Base-by-base conservation (phyloP, 345 rosid species). In the Theobroma cacao region DNA sequence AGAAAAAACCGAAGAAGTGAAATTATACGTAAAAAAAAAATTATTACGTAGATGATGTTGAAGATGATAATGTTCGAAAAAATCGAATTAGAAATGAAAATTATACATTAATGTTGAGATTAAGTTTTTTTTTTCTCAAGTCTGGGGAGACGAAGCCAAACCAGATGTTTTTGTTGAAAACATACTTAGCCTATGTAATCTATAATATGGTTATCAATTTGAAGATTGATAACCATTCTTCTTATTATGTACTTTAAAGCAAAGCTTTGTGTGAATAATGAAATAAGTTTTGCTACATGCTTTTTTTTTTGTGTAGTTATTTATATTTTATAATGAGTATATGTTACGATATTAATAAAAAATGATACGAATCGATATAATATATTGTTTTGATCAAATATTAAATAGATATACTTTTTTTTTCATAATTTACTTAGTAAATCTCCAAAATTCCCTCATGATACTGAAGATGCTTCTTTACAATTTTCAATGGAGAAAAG, bases 101-200 rank as follows among this genome's bases (percentile, higher is more conserved):
- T 20, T 72, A 33, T 72, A 52, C 61, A 52, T 33, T 5, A 33
- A 48, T 11, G 7, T 52, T 1, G 7, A 33, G 62, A n/a, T 9
- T 17, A 3, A 43, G 14, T 30, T 50, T 43, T 38, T 33, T 26
- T 67, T 38, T 45, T 45, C 2, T 15, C 1, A 59, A 75, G 7
- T 80, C 81, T 76, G 77, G 89, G 58, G 89, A 84, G 84, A 71
- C 89, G 80, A 86, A 86, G 87, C 80, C 81, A 67, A 86, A 34
- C 87, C 81, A 58, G 85, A 31, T 70, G 59, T 15, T 62, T 60
- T 75, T 24, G 55, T 61, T 30, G 24, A 47, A 60, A 30, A 31
- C 17, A 75, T 60, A 75, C 45, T 2, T 43, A 18, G 12, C 43
- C 43, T 47, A 75, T 75, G 69, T 26, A 40, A 15, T 59, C 13